Evolutionary conservation across 2,329 filamentous ascomycete genomes (phyloP).

Genomic region (Scedosporium boydii): DNA sequence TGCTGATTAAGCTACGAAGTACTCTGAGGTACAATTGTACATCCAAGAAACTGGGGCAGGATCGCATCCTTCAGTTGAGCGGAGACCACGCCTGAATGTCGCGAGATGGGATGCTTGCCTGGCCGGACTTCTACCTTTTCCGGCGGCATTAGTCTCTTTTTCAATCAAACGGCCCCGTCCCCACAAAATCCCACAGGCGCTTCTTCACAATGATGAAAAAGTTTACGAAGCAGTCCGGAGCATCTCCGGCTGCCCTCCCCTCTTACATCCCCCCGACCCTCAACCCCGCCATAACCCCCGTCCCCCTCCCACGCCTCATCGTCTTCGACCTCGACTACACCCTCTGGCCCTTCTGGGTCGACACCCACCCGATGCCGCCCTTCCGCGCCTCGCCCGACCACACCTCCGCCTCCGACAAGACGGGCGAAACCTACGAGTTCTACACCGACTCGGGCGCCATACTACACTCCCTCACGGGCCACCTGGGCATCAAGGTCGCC

Average conservation of each 20-base stretch:
- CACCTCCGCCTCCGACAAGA: slow-evolving; percentile 39
- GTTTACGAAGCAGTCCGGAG: slow-evolving; percentile 10
- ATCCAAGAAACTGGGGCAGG: too few species aligned
- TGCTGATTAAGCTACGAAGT: too few species aligned
- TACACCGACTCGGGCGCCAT: slow-evolving; percentile 61
- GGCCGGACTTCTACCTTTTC: too few species aligned
- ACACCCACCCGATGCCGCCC: slow-evolving; percentile 78
- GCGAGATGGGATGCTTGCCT: too few species aligned
- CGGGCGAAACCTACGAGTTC: slow-evolving; percentile 60
- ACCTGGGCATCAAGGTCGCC: slow-evolving; percentile 44
- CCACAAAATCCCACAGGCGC: background rate
- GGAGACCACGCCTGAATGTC: too few species aligned
- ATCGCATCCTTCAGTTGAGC: too few species aligned
- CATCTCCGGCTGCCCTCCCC: slow-evolving; percentile 11
- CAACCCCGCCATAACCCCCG: slow-evolving; percentile 30
- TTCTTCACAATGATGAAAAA: slow-evolving; percentile 3
- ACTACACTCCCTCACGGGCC: slow-evolving; percentile 46
- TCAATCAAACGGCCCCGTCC: too few species aligned
- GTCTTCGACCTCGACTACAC: slow-evolving; percentile 98
- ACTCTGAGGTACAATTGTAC: too few species aligned
- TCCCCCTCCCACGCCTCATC: slow-evolving; percentile 71
- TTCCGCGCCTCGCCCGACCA: slow-evolving; percentile 40
- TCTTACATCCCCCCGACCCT: slow-evolving; percentile 31
- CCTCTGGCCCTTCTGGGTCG: slow-evolving; percentile 97
- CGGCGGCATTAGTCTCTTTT: too few species aligned